phyloP scores from a whole-genome alignment of 805 yeast genomes.

The Candida saitoana region DNA sequence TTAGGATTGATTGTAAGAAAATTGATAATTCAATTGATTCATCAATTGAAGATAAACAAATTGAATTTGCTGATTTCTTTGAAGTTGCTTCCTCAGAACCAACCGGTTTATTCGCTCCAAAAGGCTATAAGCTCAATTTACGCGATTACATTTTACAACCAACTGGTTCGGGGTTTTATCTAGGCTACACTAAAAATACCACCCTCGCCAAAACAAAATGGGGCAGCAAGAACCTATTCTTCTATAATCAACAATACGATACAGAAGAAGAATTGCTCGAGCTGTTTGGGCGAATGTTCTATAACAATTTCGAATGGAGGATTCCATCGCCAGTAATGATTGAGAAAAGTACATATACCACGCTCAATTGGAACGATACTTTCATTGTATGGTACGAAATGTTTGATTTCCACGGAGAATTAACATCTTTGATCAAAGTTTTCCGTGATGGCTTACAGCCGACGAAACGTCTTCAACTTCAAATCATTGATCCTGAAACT shows the following conservation, averaged over 20 bases:
- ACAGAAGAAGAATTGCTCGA: constrained; percentile 12
- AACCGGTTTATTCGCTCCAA: constrained; percentile 19
- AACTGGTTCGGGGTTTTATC: constrained; percentile 30
- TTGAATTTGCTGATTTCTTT: constrained; percentile 11
- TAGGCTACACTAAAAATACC: constrained; percentile 18
- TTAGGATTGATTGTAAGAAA: constrained; percentile 26
- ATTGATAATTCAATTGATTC: constrained; percentile 6
- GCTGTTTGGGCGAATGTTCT: constrained; percentile 19
- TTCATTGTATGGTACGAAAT: constrained; percentile 36
- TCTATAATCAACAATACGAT: constrained; percentile 17
- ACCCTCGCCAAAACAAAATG: constrained; percentile 13
- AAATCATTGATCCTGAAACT: constrained; percentile 27
- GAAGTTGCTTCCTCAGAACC: constrained; percentile 7
- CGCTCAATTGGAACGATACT: constrained; percentile 25
- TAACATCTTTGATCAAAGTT: constrained; percentile 23
- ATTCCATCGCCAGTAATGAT: constrained; percentile 23
- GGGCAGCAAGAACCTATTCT: constrained; percentile 20
- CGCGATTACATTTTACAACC: constrained; percentile 23
- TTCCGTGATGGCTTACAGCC: constrained; percentile 18
- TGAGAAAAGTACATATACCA: constrained; percentile 6
- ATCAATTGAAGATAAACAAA: background rate
- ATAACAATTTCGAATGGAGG: constrained; percentile 19
- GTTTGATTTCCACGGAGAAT: constrained; percentile 30
- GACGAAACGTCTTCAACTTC: constrained; percentile 15
- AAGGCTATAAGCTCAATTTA: constrained; percentile 22